Percentiles rank a stretch among this genome's conserved stretches.
Conservation (phyloP, 2,329 filamentous ascomycete species). For the Aspergillus clavatus region DNA sequence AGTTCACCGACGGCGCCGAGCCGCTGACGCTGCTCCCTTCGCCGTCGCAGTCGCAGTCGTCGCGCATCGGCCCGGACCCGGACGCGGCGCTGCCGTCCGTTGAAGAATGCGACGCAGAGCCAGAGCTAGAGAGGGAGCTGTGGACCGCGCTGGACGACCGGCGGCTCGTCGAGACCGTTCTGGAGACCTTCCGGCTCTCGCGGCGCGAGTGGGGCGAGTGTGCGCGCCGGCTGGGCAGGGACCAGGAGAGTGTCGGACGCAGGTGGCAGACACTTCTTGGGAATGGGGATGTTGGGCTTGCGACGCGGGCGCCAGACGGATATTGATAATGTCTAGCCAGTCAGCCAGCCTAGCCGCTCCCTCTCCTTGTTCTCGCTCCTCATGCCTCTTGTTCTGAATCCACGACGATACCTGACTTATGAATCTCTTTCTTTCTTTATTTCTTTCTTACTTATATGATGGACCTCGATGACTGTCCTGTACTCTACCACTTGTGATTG, state of each 20-base stretch:
- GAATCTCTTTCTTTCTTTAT: constrained; percentile 7
- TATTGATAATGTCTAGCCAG: constrained; percentile 22
- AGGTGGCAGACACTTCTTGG: constrained; percentile 42
- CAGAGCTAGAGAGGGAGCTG: too few species aligned
- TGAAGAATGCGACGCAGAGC: constrained; percentile 20
- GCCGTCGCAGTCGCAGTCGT: constrained; percentile 3
- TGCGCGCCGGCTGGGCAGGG: constrained; percentile 39
- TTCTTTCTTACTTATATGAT: background rate
- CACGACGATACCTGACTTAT: constrained; percentile 2
- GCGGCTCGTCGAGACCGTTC: constrained; percentile 40
- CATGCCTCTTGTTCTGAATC: constrained; percentile 5
- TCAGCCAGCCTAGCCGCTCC: constrained; percentile 8
- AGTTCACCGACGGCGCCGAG: constrained; percentile 8
- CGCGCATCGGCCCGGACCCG: constrained; percentile 26
- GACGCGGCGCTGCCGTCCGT: constrained; percentile 36
- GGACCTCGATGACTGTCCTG: too few species aligned
- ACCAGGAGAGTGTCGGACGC: constrained; percentile 37
- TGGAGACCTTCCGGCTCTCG: constrained; percentile 42
- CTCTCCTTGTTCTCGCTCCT: constrained; percentile 1
- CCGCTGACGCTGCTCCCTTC: constrained; percentile 5
- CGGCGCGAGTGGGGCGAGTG: constrained; percentile 44
- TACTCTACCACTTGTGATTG: too few species aligned
- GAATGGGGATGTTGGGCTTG: constrained; percentile 41
- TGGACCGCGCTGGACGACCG: constrained; percentile 43
- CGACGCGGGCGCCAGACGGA: constrained; percentile 28